Percentiles rank a stretch among this genome's conserved stretches.
phyloP scores from a whole-genome alignment of 129 eudicot genomes.

The Tanacetum coccineum region DNA sequence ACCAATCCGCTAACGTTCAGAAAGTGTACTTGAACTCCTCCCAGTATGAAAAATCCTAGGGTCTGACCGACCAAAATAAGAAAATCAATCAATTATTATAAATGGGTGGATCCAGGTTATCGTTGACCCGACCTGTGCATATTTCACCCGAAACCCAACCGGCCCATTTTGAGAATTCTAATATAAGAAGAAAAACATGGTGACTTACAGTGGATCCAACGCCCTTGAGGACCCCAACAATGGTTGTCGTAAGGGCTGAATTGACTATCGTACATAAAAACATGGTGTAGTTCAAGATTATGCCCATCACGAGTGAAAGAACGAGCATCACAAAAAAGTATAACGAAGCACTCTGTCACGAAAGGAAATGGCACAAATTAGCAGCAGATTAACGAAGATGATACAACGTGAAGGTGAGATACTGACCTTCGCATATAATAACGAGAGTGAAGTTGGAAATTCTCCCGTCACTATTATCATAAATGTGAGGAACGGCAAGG shows the following conservation, averaged over 20 bases:
- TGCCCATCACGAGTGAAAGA: constrained; percentile 93
- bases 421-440: constrained; percentile 79
- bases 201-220: constrained; percentile 93
- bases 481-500: constrained; percentile 77
- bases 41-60: constrained; percentile 79
- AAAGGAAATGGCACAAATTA: constrained; percentile 10
- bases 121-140: too few relatives aligned
- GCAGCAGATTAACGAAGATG: neutral
- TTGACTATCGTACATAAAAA: constrained; percentile 96
- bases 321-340: constrained; percentile 65
- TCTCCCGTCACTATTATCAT: constrained; percentile 77
- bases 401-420: neutral
- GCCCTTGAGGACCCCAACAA: constrained; percentile 98
- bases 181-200: neutral
- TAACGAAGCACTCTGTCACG: constrained; percentile 59
- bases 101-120: too few relatives aligned
- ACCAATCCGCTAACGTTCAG: constrained; percentile 76
- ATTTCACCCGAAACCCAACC: too few relatives aligned
- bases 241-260: constrained; percentile 93
- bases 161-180: neutral
- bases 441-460: constrained; percentile 69
- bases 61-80: constrained; percentile 51
- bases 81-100: too few relatives aligned
- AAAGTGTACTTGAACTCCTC: constrained; percentile 88
- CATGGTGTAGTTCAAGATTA: constrained; percentile 94